Base-by-base conservation (phyloP, 148 eudicot genomes). In the Selenicereus undatus region DNA sequence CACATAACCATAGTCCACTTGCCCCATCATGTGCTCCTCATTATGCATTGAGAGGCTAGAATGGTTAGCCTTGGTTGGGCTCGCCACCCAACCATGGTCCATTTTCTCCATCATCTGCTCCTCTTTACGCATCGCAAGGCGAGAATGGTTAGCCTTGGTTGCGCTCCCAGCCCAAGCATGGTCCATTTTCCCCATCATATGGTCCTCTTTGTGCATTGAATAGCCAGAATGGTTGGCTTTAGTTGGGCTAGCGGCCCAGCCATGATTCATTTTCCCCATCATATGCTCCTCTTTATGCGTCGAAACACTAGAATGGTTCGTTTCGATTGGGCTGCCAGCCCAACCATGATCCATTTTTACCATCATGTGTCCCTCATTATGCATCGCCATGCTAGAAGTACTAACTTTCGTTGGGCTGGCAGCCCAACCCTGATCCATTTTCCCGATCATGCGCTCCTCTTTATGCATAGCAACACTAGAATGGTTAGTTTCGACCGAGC, bases 131-230 rank as follows among this genome's bases (percentile, higher is more conserved):
- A 80, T 80, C 1, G 21, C 22, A 4, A 24, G 27, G 42, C 60
- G 43, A 11, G 82, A 42, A 3, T 18, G 58, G 69, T 42, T 45
- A 36, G 24, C 58, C 21, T 36, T 64, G 26, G 36, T 72, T 24
- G 81, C 76, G 16, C 69, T 71, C 27, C 11, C 42, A 36, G 50
- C 29, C 62, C 21, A 8, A 48, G 65, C 75, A 27, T 79, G 74
- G 3, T 69, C 45, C 65, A 71, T 50, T 26, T 76, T 50, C 11
- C 29, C 79, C 75, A 76, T 36, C 68, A 52, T 51, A 35, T 70
- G 84, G 62, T 77, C 77, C 12, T 75, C 79, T 30, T 81, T 29
- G 7, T 74, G 77, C 83, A 75, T 64, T 0, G 71, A 13, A 11
- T 10, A 36, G 74, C 74, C 65, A 21, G 78, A 42, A 10, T 62